Evolutionary conservation across 2,329 filamentous ascomycete species (phyloP), one percentile per base, ranked within the genome.

Genomic region (Aciculosporium take): DNA sequence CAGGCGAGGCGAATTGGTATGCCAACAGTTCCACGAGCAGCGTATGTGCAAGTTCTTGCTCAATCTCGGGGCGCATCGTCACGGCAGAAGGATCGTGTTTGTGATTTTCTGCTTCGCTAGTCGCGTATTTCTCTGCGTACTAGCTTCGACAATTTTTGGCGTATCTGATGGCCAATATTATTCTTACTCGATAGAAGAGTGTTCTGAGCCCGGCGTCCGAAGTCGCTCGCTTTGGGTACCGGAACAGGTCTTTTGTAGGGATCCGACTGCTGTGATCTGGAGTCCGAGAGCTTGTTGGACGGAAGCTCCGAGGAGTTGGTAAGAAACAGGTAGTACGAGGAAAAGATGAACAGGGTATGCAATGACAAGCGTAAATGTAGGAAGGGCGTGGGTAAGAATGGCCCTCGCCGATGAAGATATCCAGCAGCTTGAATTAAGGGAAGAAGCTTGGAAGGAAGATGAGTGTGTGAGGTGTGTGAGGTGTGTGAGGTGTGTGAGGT

Each of bases 11-110:
- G 65, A 98, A 98, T 63, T 98, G 91, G 67, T 96, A 98, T 71
- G 91, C 91, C 53, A 98, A 79, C 50, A 98, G 84, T 79, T 98
- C 91, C 51, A 98, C 85, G 61, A 98, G 84, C 66, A 98, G 78
- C 53, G 89, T 96, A 67, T 98, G 89, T 59, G 91, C 84, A 65
- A 98, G 84, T 73, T 98, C 91, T 69, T 98, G 91, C 79, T 98
- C 89, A 65, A 96, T 74, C 77, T 98, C 91, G 64, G 91, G 91
- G 72, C 85, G 85, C 89, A 96, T 96, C 55, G 56, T 81, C 69
- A 56, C 46, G 53, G 51, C 44, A 13, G 32, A 13, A 24, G 23
- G n/a, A 30, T 25, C 29, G 30, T 39, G 20, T 24, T 34, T 39
- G 30, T 5, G 24, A 21, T 28, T 21, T n/a, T 40, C 15, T 27